These are phyloP conservation scores for Ganoderma boninense DNA, from an alignment of 1,284 basidiomycete species.

Conservation along the genomic window DNA sequence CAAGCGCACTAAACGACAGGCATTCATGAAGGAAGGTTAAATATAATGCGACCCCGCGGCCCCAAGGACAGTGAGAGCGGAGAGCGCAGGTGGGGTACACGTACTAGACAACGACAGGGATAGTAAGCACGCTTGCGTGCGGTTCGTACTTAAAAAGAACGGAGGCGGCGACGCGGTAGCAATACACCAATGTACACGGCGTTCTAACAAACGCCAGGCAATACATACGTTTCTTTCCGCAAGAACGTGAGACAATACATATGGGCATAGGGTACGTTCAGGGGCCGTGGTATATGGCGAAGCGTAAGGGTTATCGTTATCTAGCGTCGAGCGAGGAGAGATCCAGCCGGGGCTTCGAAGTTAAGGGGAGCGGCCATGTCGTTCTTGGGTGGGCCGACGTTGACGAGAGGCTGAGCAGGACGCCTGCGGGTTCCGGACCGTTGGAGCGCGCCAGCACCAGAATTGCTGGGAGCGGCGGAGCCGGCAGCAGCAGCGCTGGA, in stretches of 20 bases:
- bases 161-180: neutral
- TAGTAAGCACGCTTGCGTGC: neutral
- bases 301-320: slow-evolving; percentile 1
- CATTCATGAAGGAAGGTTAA: neutral
- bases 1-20: neutral
- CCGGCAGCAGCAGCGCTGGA: slow-evolving; percentile 18
- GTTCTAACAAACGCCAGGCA: neutral
- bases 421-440: slow-evolving; percentile 59
- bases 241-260: slow-evolving; percentile 1
- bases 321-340: slow-evolving; percentile 58
- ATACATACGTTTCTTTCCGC: slow-evolving; percentile 5
- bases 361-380: slow-evolving; percentile 35
- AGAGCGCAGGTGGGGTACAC: slow-evolving; percentile 1
- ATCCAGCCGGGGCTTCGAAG: slow-evolving; percentile 68
- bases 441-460: slow-evolving; percentile 42
- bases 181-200: neutral
- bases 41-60: neutral
- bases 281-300: neutral
- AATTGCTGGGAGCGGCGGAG: slow-evolving; percentile 23
- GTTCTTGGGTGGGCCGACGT: slow-evolving; percentile 37
- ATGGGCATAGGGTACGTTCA: neutral
- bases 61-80: neutral
- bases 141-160: neutral
- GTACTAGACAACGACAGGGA: neutral
- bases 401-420: slow-evolving; percentile 51